Percentiles rank a stretch among this genome's conserved stretches.
phyloP scores from a whole-genome alignment of 805 yeast species.

The Tetrapisispora nanseiensis region DNA sequence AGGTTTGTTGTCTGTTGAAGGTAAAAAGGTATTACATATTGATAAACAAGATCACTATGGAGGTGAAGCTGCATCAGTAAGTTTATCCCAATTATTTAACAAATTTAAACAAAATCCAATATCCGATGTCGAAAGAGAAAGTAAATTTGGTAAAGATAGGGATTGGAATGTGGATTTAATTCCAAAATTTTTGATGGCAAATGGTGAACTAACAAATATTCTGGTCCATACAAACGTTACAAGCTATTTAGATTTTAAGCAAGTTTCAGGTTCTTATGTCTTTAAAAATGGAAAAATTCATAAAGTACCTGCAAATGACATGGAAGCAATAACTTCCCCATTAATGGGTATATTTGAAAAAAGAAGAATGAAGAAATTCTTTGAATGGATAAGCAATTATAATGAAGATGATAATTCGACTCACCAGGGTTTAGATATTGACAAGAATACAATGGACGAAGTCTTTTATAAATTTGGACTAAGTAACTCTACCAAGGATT shows the following conservation, averaged over 20 bases:
- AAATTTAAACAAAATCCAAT: constrained; percentile 80
- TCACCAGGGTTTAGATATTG: constrained; percentile 79
- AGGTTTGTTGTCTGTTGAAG: constrained; percentile 89
- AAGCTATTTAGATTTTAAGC: constrained; percentile 90
- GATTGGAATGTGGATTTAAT: constrained; percentile 98
- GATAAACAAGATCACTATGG: constrained; percentile 97
- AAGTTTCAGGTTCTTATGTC: constrained; percentile 88
- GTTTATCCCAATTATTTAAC: constrained; percentile 55
- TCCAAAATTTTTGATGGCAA: constrained; percentile 95
- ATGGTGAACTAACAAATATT: constrained; percentile 93
- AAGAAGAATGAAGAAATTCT: constrained; percentile 84
- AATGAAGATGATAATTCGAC: constrained; percentile 70
- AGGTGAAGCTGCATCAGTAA: constrained; percentile 83
- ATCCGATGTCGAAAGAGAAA: constrained; percentile 54
- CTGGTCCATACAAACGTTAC: constrained; percentile 94
- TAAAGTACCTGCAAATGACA: constrained; percentile 87
- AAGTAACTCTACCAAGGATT: constrained; percentile 88
- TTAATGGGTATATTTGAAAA: constrained; percentile 95
- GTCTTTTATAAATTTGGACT: constrained; percentile 82
- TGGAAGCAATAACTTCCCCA: constrained; percentile 84
- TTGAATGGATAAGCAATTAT: constrained; percentile 78
- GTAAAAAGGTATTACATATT: constrained; percentile 92
- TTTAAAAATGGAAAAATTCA: constrained; percentile 81
- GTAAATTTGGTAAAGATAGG: constrained; percentile 75
- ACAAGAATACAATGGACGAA: constrained; percentile 82